Conservation (phyloP, 768 basidiomycete genomes). For the Kwoniella botswanensis region DNA sequence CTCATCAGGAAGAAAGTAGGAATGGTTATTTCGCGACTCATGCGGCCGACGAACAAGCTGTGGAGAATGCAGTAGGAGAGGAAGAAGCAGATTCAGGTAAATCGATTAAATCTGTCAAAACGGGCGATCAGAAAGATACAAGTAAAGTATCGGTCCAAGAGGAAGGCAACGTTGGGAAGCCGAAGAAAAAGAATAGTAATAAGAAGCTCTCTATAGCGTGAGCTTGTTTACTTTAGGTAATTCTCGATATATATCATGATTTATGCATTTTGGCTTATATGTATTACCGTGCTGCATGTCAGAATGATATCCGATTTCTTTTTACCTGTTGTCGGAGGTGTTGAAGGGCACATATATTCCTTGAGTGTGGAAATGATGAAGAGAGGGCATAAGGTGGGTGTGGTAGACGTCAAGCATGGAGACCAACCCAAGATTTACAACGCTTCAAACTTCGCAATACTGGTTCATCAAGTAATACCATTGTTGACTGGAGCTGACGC, state of each 20-base stretch:
- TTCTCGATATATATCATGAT: slow-evolving; percentile 13
- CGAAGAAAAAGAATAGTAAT: slow-evolving; percentile 14
- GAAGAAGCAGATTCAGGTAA: slow-evolving; percentile 23
- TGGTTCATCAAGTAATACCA: too few relatives aligned
- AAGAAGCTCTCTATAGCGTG: slow-evolving; percentile 47
- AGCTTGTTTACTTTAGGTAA: slow-evolving; percentile 25
- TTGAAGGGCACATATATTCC: slow-evolving; percentile 96
- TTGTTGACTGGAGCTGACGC: too few relatives aligned
- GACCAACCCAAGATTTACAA: too few relatives aligned
- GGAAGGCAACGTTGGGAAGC: neutral
- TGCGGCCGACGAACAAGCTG: slow-evolving; percentile 20
- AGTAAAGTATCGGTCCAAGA: slow-evolving; percentile 3
- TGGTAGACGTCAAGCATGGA: neutral
- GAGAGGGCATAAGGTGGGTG: slow-evolving; percentile 78
- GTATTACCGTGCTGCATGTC: slow-evolving; percentile 8
- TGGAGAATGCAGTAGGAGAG: slow-evolving; percentile 25
- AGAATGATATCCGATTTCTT: slow-evolving; percentile 99
- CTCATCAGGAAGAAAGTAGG: slow-evolving; percentile 20
- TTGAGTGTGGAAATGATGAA: slow-evolving; percentile 79
- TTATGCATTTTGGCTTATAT: slow-evolving; percentile 23
- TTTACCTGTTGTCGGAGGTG: slow-evolving; percentile 89
- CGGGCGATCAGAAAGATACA: neutral
- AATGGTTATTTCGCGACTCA: slow-evolving; percentile 13
- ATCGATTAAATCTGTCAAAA: slow-evolving; percentile 12
- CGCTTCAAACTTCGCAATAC: too few relatives aligned